Conservation (phyloP, 495 filamentous ascomycete species). For the Pseudoneurospora amorphoporcata region DNA sequence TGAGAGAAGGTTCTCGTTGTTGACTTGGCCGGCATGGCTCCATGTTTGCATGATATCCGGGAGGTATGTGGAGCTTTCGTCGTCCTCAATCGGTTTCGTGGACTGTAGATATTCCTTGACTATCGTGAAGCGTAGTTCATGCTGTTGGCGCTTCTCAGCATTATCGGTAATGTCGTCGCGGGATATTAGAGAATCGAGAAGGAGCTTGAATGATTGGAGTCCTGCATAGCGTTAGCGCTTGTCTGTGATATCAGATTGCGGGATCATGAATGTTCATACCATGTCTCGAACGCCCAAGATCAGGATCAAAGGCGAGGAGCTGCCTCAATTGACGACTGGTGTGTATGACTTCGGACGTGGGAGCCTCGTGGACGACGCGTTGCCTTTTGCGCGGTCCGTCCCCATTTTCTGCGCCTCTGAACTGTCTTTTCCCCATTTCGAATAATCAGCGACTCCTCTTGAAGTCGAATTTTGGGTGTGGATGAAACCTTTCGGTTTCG, state of each 20-base stretch:
- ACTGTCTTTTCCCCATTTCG: conserved; percentile 33
- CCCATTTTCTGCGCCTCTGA: conserved; percentile 20
- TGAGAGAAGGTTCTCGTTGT: conserved; percentile 65
- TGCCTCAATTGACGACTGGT: conserved; percentile 50
- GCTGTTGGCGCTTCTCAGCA: conserved; percentile 24
- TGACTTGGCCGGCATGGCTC: conserved; percentile 60
- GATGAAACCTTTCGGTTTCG: not conserved
- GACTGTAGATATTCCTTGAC: conserved; percentile 65
- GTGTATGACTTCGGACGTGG: conserved; percentile 44
- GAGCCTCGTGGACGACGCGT: conserved; percentile 34
- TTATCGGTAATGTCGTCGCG: conserved; percentile 29
- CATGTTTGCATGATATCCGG: conserved; percentile 69
- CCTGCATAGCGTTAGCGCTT: conserved; percentile 32
- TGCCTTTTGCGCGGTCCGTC: conserved; percentile 21
- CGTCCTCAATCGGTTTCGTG: conserved; percentile 48
- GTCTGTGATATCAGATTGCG: not conserved
- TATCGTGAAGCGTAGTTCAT: conserved; percentile 41
- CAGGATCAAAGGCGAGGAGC: conserved; percentile 58
- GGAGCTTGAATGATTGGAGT: conserved; percentile 64
- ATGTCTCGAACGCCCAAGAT: conserved; percentile 49
- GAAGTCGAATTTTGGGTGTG: not conserved
- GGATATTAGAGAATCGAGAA: conserved; percentile 55
- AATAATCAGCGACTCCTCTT: not conserved
- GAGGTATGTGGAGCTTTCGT: conserved; percentile 49
- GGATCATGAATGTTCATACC: conserved; percentile 37